Base-by-base conservation (phyloP, 2,329 filamentous ascomycete species). In the Celoporthe dispersa region DNA sequence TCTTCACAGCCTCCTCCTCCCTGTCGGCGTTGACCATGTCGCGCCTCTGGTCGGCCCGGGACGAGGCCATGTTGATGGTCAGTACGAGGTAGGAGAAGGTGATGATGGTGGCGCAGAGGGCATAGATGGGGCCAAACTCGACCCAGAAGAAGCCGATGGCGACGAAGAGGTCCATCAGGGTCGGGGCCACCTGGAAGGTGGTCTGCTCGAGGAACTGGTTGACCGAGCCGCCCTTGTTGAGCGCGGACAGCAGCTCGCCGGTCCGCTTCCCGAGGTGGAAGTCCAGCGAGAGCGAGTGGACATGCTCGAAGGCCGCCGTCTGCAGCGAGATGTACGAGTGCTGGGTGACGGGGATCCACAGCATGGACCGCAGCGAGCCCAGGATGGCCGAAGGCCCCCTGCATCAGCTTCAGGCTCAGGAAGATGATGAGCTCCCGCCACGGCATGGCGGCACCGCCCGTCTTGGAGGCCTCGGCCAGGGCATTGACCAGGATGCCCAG, bases 181-280 rank as follows among this genome's bases (percentile, higher is more conserved):
- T 98, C 0, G 96, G 96, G 19, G 97, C 87, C 12, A 99, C 93
- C 78, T 97, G 93, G 78, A 99, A 99, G 0, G 95, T 98, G 74
- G 98, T 90, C 80, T 97, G 94, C 81, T 98, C 96, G 69, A 99
- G 87, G 79, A 99, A 99, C 7, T 92, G 94, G 77, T 98, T 98
- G 84, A 99, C 97, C 3, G 95, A 93, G 71, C 92, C 94, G 61
- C 96, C 96, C 80, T 99, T 99, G 83, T 96, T 97, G 73, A 99
- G 86, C 0, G 96, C 96, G 19, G 95, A 98, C 22, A 98, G 84
- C 12, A 99, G 94, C 81, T 99, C 96, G 73, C 96, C 96, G 0
- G 96, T 99, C 77, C 95, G 93, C 82, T 99, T 99, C 66, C 94
- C 94, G 3, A 98, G 87, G 78, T 99, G 96, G 77, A 99, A 99